Evolutionary conservation across 1,284 basidiomycete species (phyloP), one percentile per base, ranked within the genome.

Genomic region (Cryptococcus jaspeensis): DNA sequence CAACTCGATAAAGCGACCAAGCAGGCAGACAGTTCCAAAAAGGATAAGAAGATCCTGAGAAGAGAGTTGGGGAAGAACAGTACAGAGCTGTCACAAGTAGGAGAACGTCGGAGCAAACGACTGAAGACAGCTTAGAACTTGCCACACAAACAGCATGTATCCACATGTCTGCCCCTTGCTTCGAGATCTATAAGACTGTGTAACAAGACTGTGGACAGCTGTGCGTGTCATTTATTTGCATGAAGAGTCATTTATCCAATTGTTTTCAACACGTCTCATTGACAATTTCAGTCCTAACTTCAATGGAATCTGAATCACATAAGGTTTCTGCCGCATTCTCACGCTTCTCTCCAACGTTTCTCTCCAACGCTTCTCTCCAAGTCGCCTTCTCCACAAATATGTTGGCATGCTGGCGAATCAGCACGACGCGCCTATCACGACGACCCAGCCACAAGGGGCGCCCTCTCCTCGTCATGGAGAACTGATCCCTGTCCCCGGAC

Each of bases 391-490:
- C 35, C 32, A 5, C n/a, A 32, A n/a, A 3, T 6, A 32, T n/a
- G 6, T 15, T 3, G n/a, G 12, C 13, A 41, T 5, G 20, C 12
- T 13, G 40, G 12, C 7, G 5, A n/a, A 22, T 49, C 35, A 22
- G 1, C 20, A 11, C 15, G 36, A 32, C n/a, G 32, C n/a, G 45
- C 25, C 43, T 55, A 5, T 32, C 9, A 59, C 8, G 60, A 59
- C 12, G 66, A 66, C 49, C 69, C 70, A 18, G 65, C 37, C 43
- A 79, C 73, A 57, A 94, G 84, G 12, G 92, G 91, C 20, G 87
- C 88, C 55, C 90, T 83, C 78, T 96, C 92, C 72, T 91, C 90
- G 69, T 95, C 92, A 63, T 84, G 82, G 50, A 92, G 81, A 45
- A 85, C 78, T 45, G 62, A 64, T 43, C 73, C 61, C 50, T 53